phyloP scores from a whole-genome alignment of 306 rosid species.

The Parietaria judaica region DNA sequence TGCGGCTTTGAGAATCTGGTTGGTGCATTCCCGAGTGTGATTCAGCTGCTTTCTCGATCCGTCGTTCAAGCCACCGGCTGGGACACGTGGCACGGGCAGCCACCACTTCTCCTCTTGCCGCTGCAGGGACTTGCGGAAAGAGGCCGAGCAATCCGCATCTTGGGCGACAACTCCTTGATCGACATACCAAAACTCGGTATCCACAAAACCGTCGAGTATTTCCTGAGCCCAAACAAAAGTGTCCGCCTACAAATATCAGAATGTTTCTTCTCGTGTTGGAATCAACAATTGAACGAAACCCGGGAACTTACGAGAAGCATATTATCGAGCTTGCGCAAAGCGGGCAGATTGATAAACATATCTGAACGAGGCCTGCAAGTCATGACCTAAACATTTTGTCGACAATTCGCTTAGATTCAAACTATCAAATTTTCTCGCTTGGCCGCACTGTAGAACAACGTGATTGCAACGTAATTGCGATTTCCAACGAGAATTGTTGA shows the following conservation, averaged over 20 bases:
- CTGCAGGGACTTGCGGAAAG: slow-evolving; percentile 64
- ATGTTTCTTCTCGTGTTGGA: neutral
- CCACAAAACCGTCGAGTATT: slow-evolving; percentile 56
- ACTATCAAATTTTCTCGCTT: neutral
- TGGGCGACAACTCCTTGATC: slow-evolving; percentile 82
- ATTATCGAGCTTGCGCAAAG: slow-evolving; percentile 41
- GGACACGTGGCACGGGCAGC: slow-evolving; percentile 92
- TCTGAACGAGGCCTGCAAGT: slow-evolving; percentile 53
- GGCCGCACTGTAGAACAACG: no score
- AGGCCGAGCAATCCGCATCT: slow-evolving; percentile 67
- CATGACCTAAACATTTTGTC: slow-evolving; percentile 39
- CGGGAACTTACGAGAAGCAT: slow-evolving; percentile 42
- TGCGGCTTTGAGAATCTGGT: slow-evolving; percentile 77
- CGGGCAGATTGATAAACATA: slow-evolving; percentile 47
- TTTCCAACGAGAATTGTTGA: no score
- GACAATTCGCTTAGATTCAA: neutral
- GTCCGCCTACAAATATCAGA: slow-evolving; percentile 3
- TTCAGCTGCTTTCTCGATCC: slow-evolving; percentile 69
- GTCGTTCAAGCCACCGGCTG: slow-evolving; percentile 64
- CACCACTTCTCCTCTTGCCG: slow-evolving; percentile 99
- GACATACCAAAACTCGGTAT: slow-evolving; percentile 84
- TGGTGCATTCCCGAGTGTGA: slow-evolving; percentile 69
- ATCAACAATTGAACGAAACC: neutral
- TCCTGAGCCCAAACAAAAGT: slow-evolving; percentile 36
- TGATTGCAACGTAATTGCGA: no score